Evolutionary conservation across 2,329 filamentous ascomycete species (phyloP).

Genomic region (Aspergillus costaricaensis): DNA sequence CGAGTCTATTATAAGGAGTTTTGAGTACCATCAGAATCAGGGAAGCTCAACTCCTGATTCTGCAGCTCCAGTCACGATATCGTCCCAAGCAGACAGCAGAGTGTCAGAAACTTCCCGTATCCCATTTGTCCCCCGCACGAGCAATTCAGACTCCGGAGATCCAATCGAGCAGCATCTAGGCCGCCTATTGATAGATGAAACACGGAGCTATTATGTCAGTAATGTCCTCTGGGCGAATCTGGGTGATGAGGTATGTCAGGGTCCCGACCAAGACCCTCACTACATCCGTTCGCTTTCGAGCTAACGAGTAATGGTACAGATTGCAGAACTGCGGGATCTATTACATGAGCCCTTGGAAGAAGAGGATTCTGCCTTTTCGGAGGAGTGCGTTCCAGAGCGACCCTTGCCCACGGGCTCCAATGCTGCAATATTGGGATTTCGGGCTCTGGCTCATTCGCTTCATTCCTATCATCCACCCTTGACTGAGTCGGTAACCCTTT

Average conservation of each 20-base stretch:
- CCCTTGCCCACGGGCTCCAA: conserved; percentile 55
- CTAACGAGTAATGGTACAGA: conserved; percentile 32
- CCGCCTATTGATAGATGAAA: conserved; percentile 61
- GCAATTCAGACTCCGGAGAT: not conserved
- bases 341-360: conserved; percentile 46
- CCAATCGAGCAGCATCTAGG: conserved; percentile 49
- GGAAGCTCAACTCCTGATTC: not conserved
- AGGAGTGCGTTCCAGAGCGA: conserved; percentile 34
- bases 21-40: conserved; percentile 44
- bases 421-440: conserved; percentile 45
- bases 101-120: not conserved
- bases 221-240: conserved; percentile 63
- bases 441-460: conserved; percentile 55
- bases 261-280: not conserved
- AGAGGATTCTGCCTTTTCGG: conserved; percentile 50
- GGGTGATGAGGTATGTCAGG: conserved; percentile 54
- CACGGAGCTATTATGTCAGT: conserved; percentile 62
- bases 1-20: conserved; percentile 58
- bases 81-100: conserved; percentile 10
- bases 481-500: conserved; percentile 16
- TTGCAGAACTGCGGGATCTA: conserved; percentile 61
- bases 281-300: not conserved
- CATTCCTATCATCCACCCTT: conserved; percentile 52
- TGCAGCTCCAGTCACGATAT: conserved; percentile 24
- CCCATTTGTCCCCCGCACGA: not conserved